Percentiles rank a stretch among this genome's conserved stretches.
Conservation (phyloP, 768 basidiomycete species). For the Collybiopsis confluens region DNA sequence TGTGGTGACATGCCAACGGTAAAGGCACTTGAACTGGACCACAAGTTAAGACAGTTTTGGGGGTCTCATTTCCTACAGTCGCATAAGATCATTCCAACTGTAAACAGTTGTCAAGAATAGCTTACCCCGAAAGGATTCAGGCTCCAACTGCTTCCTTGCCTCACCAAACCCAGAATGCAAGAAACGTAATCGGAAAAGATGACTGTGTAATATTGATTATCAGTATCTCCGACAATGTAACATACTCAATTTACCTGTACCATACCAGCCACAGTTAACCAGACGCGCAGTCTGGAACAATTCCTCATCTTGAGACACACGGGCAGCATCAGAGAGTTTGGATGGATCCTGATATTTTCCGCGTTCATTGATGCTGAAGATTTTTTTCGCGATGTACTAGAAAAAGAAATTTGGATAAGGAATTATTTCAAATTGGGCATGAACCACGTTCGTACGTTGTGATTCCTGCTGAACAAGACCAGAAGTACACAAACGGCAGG, state of each 20-base stretch:
- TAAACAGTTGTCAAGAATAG: conserved; percentile 7
- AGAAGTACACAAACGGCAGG: conserved; percentile 72
- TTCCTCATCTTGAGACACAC: conserved; percentile 61
- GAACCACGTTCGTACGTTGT: conserved; percentile 54
- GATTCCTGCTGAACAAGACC: conserved; percentile 86
- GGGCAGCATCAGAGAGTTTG: conserved; percentile 32
- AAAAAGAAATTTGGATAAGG: too few species aligned
- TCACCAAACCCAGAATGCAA: conserved; percentile 71
- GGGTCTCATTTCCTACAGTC: conserved; percentile 56
- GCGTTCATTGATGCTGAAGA: conserved; percentile 80
- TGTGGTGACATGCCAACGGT: conserved; percentile 82
- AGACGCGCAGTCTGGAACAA: conserved; percentile 82
- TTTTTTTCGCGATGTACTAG: conserved; percentile 75
- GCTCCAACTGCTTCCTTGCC: conserved; percentile 74
- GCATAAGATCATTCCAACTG: background rate
- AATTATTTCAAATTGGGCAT: too few species aligned
- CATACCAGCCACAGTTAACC: conserved; percentile 81
- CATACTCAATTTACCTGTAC: conserved; percentile 43
- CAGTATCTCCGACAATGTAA: too few species aligned
- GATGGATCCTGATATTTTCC: conserved; percentile 56
- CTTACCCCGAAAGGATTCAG: conserved; percentile 67
- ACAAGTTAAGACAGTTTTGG: conserved; percentile 65
- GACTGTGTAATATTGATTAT: too few species aligned
- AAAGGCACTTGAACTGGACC: conserved; percentile 75
- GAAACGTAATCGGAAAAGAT: conserved; percentile 87